Conservation (phyloP, 2,329 filamentous ascomycete species). For the Allantophomopsis lycopodina region DNA sequence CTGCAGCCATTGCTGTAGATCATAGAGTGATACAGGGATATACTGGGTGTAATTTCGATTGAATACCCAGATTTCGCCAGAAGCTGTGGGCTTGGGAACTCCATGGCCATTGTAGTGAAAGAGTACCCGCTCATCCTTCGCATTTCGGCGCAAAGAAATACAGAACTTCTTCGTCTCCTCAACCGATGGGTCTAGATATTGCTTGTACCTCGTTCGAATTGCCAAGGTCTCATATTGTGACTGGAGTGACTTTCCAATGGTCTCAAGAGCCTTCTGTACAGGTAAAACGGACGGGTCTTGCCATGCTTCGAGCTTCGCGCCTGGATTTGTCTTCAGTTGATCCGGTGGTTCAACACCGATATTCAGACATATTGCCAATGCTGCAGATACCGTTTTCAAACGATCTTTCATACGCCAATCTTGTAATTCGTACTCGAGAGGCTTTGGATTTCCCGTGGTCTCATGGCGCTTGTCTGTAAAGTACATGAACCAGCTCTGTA, state of each 20-base stretch:
- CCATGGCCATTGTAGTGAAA: constrained; percentile 98
- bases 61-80: constrained; percentile 98
- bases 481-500: constrained; percentile 97
- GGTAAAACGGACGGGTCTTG: constrained; percentile 77
- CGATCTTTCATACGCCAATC: constrained; percentile 98
- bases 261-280: constrained; percentile 75
- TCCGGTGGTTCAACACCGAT: constrained; percentile 96
- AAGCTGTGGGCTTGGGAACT: constrained; percentile 87
- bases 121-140: constrained; percentile 91
- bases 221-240: constrained; percentile 92
- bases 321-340: constrained; percentile 88
- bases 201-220: constrained; percentile 91
- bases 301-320: constrained; percentile 92
- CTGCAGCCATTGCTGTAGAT: constrained; percentile 89
- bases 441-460: constrained; percentile 76
- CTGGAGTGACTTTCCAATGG: constrained; percentile 93
- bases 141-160: constrained; percentile 75
- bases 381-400: constrained; percentile 90
- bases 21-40: constrained; percentile 90
- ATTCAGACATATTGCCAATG: constrained; percentile 87
- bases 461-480: constrained; percentile 97
- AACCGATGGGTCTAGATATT: constrained; percentile 89
- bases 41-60: constrained; percentile 99
- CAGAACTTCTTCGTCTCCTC: constrained; percentile 98
- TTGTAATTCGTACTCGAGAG: constrained; percentile 51